These are phyloP conservation scores for Nicotiana knightiana DNA, from an alignment of 257 asterid species.

Conservation along the genomic window DNA sequence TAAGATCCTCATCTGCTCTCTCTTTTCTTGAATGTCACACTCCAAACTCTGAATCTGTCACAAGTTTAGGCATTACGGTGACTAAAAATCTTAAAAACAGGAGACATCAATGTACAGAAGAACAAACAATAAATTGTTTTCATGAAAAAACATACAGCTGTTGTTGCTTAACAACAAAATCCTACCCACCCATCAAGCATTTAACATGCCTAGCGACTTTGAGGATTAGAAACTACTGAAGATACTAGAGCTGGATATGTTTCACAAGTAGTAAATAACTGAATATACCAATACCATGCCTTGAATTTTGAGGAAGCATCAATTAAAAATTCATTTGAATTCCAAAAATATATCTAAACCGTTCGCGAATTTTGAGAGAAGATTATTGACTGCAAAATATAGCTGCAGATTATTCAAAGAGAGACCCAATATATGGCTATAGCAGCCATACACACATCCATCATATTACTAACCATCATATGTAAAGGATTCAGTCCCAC, in stretches of 20 bases:
- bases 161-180: background rate
- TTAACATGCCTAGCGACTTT: background rate
- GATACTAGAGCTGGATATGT: background rate
- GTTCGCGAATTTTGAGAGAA: background rate
- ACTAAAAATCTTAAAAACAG: background rate
- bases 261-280: background rate
- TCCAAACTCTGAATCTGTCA: conserved; percentile 78
- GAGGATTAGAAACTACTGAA: background rate
- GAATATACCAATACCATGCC: background rate
- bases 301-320: background rate
- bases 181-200: background rate
- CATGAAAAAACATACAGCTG: background rate
- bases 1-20: conserved; percentile 65
- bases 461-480: background rate
- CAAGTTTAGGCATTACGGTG: background rate
- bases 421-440: background rate
- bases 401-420: background rate
- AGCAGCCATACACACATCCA: background rate
- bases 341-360: background rate
- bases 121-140: background rate
- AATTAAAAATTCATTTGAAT: background rate
- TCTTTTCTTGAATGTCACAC: conserved; percentile 80
- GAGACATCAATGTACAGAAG: background rate
- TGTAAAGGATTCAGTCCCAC: background rate
- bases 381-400: background rate